These are phyloP conservation scores for Suillus brevipes DNA, from an alignment of 768 basidiomycete genomes.

Conservation along the genomic window DNA sequence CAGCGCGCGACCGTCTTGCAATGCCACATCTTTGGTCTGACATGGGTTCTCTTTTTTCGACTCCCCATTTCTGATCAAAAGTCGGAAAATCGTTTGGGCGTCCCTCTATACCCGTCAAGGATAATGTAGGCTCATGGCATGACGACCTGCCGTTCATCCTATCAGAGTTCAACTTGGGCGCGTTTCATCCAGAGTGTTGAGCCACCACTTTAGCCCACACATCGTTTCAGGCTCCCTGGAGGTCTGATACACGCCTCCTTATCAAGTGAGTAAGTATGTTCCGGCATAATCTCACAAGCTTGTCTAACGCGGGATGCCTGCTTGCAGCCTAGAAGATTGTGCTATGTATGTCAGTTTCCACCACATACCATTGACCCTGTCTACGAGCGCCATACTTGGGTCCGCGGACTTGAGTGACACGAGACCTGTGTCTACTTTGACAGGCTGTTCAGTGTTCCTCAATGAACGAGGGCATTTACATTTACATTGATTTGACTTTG, in stretches of 20 bases:
- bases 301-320: background rate
- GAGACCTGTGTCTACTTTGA: background rate
- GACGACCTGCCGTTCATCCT: background rate
- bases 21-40: background rate
- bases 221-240: background rate
- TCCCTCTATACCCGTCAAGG: background rate
- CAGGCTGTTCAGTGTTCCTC: no score
- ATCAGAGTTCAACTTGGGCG: background rate
- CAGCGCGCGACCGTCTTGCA: background rate
- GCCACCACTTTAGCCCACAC: background rate
- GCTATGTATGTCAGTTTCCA: background rate
- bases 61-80: background rate
- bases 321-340: background rate
- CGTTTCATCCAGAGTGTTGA: background rate
- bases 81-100: background rate
- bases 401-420: background rate
- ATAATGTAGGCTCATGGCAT: background rate
- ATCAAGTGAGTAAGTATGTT: background rate
- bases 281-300: background rate
- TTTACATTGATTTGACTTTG: background rate
- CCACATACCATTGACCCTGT: conserved; percentile 5
- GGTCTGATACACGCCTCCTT: background rate
- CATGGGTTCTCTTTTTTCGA: background rate
- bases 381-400: background rate
- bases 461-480: background rate